Evolutionary conservation across 192 early-diverging fungal species (phyloP).

Genomic region (Coemansia sp.): DNA sequence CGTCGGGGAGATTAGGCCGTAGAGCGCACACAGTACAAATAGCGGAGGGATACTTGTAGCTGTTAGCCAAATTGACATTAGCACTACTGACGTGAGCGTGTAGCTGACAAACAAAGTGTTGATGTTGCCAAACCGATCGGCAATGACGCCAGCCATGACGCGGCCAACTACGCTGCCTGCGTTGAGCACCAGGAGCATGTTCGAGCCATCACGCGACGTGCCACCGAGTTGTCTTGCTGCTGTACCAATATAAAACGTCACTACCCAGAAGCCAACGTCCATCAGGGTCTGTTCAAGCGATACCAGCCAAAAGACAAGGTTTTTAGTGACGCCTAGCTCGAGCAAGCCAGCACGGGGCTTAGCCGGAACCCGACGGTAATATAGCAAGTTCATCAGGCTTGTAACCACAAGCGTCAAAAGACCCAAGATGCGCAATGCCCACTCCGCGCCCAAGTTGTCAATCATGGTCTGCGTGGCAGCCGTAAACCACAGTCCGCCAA

Average conservation of each 20-base stretch:
- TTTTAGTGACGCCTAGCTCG: constrained; percentile 17
- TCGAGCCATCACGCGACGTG: constrained; percentile 11
- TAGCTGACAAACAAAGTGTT: constrained; percentile 29
- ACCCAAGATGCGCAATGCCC: constrained; percentile 72
- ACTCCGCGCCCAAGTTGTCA: constrained; percentile 58
- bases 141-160: constrained; percentile 29
- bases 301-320: constrained; percentile 33
- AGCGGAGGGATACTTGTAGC: constrained; percentile 20
- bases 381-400: constrained; percentile 35
- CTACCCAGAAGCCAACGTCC: constrained; percentile 50
- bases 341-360: constrained; percentile 47
- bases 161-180: constrained; percentile 29
- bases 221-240: constrained; percentile 26
- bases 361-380: constrained; percentile 38
- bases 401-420: constrained; percentile 49
- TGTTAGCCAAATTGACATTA: constrained; percentile 40
- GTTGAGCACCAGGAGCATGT: constrained; percentile 34
- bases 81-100: constrained; percentile 14
- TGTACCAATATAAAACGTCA: constrained; percentile 40
- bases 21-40: constrained; percentile 36
- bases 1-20: constrained; percentile 36
- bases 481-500: constrained; percentile 72
- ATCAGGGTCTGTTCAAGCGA: constrained; percentile 22
- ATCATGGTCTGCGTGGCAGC: constrained; percentile 64
- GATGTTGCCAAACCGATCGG: constrained; percentile 33